phyloP scores from a whole-genome alignment of 1,284 basidiomycete species.

The Crepidotus sp. region DNA sequence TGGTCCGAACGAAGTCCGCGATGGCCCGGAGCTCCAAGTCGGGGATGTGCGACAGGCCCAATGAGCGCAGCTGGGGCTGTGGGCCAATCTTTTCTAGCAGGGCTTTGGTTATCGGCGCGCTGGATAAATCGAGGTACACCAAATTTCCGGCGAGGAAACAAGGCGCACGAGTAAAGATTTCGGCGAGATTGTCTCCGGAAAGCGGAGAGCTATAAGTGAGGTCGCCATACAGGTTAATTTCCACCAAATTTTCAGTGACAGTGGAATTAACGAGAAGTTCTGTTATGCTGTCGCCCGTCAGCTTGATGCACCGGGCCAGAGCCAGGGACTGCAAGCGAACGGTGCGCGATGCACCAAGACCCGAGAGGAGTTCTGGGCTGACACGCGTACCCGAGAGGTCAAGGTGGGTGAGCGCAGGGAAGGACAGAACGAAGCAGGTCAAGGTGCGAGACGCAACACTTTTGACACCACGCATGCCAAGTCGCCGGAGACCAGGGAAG shows the following conservation, averaged over 20 bases:
- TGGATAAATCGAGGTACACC: slow-evolving; percentile 86
- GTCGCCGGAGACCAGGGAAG: slow-evolving; percentile 75
- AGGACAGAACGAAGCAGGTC: slow-evolving; percentile 74
- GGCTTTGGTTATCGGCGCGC: slow-evolving; percentile 61
- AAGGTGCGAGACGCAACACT: slow-evolving; percentile 68
- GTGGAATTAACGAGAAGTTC: slow-evolving; percentile 67
- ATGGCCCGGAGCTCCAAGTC: slow-evolving; percentile 61
- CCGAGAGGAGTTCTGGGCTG: slow-evolving; percentile 65
- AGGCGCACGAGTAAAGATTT: slow-evolving; percentile 69
- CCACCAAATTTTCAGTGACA: slow-evolving; percentile 56
- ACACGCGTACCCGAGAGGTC: slow-evolving; percentile 84
- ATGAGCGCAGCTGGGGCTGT: slow-evolving; percentile 74
- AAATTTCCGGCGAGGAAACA: slow-evolving; percentile 74
- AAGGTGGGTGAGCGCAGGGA: slow-evolving; percentile 83
- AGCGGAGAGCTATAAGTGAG: slow-evolving; percentile 80
- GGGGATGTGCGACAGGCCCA: slow-evolving; percentile 84
- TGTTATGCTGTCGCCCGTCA: slow-evolving; percentile 74
- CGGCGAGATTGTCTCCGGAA: slow-evolving; percentile 55
- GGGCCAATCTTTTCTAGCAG: slow-evolving; percentile 47
- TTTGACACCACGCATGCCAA: slow-evolving; percentile 81
- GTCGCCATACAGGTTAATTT: slow-evolving; percentile 88
- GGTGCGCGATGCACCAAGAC: slow-evolving; percentile 55
- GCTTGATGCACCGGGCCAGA: slow-evolving; percentile 79
- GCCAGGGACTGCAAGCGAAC: slow-evolving; percentile 74
- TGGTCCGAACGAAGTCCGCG: slow-evolving; percentile 59